A percentile compares a stretch with the other conserved stretches of the same genome.
Evolutionary conservation across 2,329 filamentous ascomycete species (phyloP).

Genomic region (Alternaria panax): DNA sequence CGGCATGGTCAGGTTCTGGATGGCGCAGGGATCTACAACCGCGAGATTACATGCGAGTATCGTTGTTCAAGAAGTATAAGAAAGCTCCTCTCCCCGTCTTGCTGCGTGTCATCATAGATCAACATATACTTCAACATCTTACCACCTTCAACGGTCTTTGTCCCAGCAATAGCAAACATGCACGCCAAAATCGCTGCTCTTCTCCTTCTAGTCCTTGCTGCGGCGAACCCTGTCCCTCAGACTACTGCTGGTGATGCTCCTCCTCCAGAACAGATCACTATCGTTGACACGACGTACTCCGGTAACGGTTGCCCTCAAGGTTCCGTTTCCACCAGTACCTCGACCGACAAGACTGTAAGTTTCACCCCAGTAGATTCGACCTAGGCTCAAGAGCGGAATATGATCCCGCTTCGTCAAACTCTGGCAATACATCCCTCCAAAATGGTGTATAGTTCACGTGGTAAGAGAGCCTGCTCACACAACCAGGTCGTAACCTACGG

Average conservation of each 20-base stretch:
- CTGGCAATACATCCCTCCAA: conserved; percentile 1
- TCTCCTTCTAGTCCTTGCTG: conserved; percentile 39
- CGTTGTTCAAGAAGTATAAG: conserved; percentile 35
- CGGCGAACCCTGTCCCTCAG: conserved; percentile 36
- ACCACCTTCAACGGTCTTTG: conserved; percentile 8
- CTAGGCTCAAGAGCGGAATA: conserved; percentile 3
- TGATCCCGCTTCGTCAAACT: conserved; percentile 4
- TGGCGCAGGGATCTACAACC: conserved; percentile 1
- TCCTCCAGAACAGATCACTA: conserved; percentile 37
- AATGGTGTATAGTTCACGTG: neutral
- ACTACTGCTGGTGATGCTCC: conserved; percentile 19
- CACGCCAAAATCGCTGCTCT: conserved; percentile 40
- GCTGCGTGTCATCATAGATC: conserved; percentile 36
- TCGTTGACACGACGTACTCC: conserved; percentile 41
- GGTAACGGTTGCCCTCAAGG: conserved; percentile 48
- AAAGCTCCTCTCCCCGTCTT: conserved; percentile 15
- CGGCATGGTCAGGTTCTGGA: conserved; percentile 26
- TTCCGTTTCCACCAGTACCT: conserved; percentile 42
- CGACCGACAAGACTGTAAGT: conserved; percentile 44
- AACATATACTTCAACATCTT: conserved; percentile 12
- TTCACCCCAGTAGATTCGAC: neutral
- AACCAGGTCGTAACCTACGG: conserved; percentile 45
- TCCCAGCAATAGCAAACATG: conserved; percentile 30
- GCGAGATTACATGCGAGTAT: conserved; percentile 1
- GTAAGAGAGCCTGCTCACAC: conserved; percentile 3